Evolutionary conservation across 1,139 yeast genomes (phyloP).

Genomic region (Arxiozyma telluris): DNA sequence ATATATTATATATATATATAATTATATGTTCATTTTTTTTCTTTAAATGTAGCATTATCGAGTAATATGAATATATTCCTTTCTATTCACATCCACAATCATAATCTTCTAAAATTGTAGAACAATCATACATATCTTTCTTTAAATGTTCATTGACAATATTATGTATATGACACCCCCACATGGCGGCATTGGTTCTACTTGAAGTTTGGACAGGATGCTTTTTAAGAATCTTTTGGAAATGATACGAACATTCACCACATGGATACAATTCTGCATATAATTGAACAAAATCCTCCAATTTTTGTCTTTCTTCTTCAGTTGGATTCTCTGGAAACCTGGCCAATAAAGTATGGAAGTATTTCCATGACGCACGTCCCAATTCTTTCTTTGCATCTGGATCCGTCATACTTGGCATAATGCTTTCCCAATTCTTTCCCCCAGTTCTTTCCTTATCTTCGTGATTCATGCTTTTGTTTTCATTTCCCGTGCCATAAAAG

Average conservation of each 20-base stretch:
- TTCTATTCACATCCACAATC: constrained; percentile 83
- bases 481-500: not conserved
- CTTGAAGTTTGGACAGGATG: constrained; percentile 80
- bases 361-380: constrained; percentile 87
- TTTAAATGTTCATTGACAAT: constrained; percentile 64
- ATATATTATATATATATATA: not conserved
- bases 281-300: constrained; percentile 43
- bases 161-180: constrained; percentile 97
- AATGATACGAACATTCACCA: constrained; percentile 93
- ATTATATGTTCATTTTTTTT: not conserved
- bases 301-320: constrained; percentile 50
- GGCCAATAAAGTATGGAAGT: constrained; percentile 83
- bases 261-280: constrained; percentile 83
- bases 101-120: constrained; percentile 75
- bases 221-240: constrained; percentile 53
- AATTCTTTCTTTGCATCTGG: constrained; percentile 37
- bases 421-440: constrained; percentile 9
- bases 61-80: not conserved
- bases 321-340: constrained; percentile 82
- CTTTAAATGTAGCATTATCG: not conserved
- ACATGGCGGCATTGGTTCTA: constrained; percentile 74
- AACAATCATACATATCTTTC: constrained; percentile 74
- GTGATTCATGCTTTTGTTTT: not conserved
- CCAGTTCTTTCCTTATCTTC: not conserved
- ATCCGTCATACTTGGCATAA: constrained; percentile 84